A percentile compares a stretch with the other conserved stretches of the same genome.
These are phyloP conservation scores for Gossypium trilobum DNA, from an alignment of 441 rosid species.

Conservation along the genomic window DNA sequence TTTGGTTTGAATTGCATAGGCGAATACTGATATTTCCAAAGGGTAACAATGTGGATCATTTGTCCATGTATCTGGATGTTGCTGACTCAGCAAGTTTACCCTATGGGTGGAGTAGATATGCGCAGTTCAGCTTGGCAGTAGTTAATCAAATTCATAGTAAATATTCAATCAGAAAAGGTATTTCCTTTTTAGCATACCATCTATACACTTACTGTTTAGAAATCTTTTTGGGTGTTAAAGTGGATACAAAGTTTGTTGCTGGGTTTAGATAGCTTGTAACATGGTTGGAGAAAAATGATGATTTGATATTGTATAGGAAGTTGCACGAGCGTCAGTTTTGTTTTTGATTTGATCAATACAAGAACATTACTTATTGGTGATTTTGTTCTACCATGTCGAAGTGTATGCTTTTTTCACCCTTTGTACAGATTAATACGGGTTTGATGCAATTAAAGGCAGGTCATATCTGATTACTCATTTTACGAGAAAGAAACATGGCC, in stretches of 20 bases:
- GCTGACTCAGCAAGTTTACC: slow-evolving; percentile 41
- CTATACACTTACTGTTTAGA: not conserved
- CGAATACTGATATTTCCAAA: slow-evolving; percentile 40
- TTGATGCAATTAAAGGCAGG: not conserved
- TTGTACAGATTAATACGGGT: not conserved
- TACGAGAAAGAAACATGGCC: not conserved
- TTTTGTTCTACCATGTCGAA: not conserved
- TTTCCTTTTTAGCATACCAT: not conserved
- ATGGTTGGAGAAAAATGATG: not conserved
- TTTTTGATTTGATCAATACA: not conserved
- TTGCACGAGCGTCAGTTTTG: not conserved
- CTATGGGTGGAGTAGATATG: slow-evolving; percentile 47
- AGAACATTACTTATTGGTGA: not conserved
- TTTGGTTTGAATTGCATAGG: slow-evolving; percentile 21
- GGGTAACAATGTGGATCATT: slow-evolving; percentile 44
- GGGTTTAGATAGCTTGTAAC: not conserved
- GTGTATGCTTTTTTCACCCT: not conserved
- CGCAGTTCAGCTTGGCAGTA: slow-evolving; percentile 45
- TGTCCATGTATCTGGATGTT: slow-evolving; percentile 48
- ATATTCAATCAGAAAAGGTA: slow-evolving; percentile 41
- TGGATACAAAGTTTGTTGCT: not conserved
- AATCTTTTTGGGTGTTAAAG: not conserved
- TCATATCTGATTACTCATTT: not conserved
- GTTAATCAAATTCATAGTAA: slow-evolving; percentile 39
- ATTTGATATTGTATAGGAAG: not conserved